phyloP scores from a whole-genome alignment of 805 yeast genomes.

The Kluyveromyces siamensis region DNA sequence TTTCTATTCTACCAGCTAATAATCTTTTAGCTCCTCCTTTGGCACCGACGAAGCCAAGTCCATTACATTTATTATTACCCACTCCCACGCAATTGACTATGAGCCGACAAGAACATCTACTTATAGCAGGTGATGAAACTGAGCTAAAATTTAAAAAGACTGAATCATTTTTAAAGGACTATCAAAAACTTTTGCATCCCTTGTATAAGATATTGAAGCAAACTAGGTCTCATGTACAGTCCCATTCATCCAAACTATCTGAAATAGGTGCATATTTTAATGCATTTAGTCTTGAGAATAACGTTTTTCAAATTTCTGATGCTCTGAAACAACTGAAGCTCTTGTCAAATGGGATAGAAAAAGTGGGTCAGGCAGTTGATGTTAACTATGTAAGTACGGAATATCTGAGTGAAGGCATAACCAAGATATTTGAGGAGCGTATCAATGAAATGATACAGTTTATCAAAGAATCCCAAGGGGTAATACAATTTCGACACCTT shows the following conservation, averaged over 20 bases:
- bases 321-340: conserved; percentile 19
- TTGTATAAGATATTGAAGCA: conserved; percentile 22
- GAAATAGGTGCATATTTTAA: conserved; percentile 70
- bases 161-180: conserved; percentile 28
- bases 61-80: conserved; percentile 56
- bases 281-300: conserved; percentile 48
- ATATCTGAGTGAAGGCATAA: conserved; percentile 33
- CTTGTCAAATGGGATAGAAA: conserved; percentile 54
- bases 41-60: conserved; percentile 46
- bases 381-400: conserved; percentile 48
- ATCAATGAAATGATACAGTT: conserved; percentile 28
- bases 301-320: conserved; percentile 50
- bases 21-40: conserved; percentile 53
- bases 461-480: conserved; percentile 30
- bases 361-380: conserved; percentile 81
- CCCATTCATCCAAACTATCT: conserved; percentile 55
- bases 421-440: conserved; percentile 32
- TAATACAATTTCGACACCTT: conserved; percentile 50
- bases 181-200: conserved; percentile 19
- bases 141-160: conserved; percentile 34
- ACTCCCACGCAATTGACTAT: conserved; percentile 41
- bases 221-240: conserved; percentile 33
- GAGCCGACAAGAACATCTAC: conserved; percentile 14
- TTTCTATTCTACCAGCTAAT: conserved; percentile 43
- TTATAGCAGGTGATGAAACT: conserved; percentile 14